Base-by-base conservation (phyloP, 352 stramenopile species). In the Thraustochytrium sp. region DNA sequence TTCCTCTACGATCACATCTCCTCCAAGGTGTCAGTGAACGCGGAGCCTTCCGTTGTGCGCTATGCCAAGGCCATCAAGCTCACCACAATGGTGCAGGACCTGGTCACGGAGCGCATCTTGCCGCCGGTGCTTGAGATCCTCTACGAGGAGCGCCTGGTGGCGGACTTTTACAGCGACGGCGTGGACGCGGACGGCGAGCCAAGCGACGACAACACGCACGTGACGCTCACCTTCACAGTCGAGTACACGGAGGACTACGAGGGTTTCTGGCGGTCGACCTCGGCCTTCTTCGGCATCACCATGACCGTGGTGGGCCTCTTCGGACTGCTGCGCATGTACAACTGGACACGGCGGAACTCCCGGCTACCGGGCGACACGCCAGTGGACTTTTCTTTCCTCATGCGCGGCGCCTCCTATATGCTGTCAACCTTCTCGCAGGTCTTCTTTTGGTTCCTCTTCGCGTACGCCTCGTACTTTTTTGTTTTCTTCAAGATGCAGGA, bases 401-500 rank as follows among this genome's bases (percentile, higher is more conserved):
- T 92, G 55, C 84, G 90, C 56, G 73, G 84, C 53, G 38, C 86
- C 9, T 80, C 90, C 54, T 74, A 90, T 48, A 51, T 86, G 59
- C 82, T 73, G 63, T 86, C 89, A 59, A 88, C 85, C 42, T 93
- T 90, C 49, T 86, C 89, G 11, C 42, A 87, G 4, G 85, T 90
- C 11, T 87, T 90, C 61, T 91, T 91, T 75, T 87, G 85, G 8
- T 89, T 96, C 49, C 86, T 94, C 29, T 91, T 96, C 42, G 56
- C 91, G 8, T 85, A 97, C 49, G 92, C 88, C 59, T 84, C 82
- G 51, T 98, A 98, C 86, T 94, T 92, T 59, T 91, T 98, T 53
- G 68, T 97, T n/a, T 96, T 98, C 84, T 97, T 97, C 89, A 97
- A 97, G 86, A 82, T 97, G 16, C 93, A 97, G 85, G 90, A 86